phyloP scores from a whole-genome alignment of 176 grass and related monocot genomes.

The Cenchrus purpureus region DNA sequence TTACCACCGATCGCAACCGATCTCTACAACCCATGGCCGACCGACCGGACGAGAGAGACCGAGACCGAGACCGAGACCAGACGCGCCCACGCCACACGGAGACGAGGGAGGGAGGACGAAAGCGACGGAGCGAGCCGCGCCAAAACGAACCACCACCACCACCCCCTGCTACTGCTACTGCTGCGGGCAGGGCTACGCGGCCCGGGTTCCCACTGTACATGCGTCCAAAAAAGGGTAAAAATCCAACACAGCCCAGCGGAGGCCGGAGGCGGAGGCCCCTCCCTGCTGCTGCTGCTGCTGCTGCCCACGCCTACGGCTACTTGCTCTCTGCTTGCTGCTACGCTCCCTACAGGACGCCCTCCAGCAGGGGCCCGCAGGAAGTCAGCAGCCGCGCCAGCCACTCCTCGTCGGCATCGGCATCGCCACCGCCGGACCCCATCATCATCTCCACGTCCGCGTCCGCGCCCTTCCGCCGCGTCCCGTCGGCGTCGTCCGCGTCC shows the following conservation, averaged over 20 bases:
- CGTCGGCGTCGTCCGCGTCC: background rate
- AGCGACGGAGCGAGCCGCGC: background rate
- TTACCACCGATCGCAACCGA: too few species aligned
- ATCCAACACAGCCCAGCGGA: background rate
- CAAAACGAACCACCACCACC: background rate
- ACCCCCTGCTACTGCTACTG: too few species aligned
- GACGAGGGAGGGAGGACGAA: too few species aligned
- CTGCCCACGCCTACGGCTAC: background rate
- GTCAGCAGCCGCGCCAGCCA: slow-evolving; percentile 56
- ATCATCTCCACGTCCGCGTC: too few species aligned
- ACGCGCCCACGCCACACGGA: background rate
- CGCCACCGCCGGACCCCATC: slow-evolving; percentile 22
- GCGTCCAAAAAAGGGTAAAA: slow-evolving; percentile 17
- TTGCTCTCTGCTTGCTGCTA: background rate
- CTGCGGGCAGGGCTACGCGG: too few species aligned
- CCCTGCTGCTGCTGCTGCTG: background rate
- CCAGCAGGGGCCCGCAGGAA: slow-evolving; percentile 10
- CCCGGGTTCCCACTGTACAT: background rate
- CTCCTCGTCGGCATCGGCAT: slow-evolving; percentile 54
- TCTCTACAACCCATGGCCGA: too few species aligned
- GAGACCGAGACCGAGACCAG: background rate
- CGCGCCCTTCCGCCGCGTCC: background rate
- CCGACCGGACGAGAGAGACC: background rate
- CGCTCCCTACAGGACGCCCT: background rate
- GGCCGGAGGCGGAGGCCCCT: too few species aligned